A percentile compares a stretch with the other conserved stretches of the same genome.
phyloP scores from a whole-genome alignment of 768 basidiomycete genomes.

The Psilocybe subaeruginosa region DNA sequence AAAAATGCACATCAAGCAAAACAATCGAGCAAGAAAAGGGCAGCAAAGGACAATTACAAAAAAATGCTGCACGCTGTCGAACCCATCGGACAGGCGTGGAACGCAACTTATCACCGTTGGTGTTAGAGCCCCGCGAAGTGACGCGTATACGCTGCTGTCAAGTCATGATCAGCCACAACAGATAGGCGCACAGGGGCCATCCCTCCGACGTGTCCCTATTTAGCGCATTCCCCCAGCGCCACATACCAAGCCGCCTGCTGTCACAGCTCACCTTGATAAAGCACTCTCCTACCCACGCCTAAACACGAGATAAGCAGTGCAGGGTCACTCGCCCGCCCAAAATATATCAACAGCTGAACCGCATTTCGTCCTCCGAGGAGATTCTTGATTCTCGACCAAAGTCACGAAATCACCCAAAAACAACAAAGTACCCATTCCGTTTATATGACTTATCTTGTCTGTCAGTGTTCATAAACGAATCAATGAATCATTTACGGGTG shows the following conservation, averaged over 20 bases:
- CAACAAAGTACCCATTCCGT: too few relatives aligned
- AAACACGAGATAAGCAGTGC: not conserved
- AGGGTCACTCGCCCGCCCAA: not conserved
- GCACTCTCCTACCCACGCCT: not conserved
- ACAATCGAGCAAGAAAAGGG: not conserved
- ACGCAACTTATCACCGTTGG: constrained; percentile 2
- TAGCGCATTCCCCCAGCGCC: not conserved
- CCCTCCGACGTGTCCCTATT: not conserved
- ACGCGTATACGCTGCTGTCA: too few relatives aligned
- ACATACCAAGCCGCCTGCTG: not conserved
- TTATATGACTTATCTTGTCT: too few relatives aligned
- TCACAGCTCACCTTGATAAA: not conserved
- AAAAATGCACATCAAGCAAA: not conserved
- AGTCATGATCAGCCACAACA: not conserved
- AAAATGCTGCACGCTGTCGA: constrained; percentile 11
- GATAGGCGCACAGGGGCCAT: not conserved
- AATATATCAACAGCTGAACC: not conserved
- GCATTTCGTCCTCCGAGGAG: not conserved
- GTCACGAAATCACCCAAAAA: too few relatives aligned
- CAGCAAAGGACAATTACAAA: not conserved
- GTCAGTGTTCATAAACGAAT: too few relatives aligned
- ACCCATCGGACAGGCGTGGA: constrained; percentile 2
- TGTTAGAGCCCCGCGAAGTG: too few relatives aligned
- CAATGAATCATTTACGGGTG: too few relatives aligned
- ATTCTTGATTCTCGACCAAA: not conserved